Evolutionary conservation across 176 grass and related monocot genomes (phyloP), one percentile per base, ranked within the genome.

Genomic region (Cenchrus fungigraminus): DNA sequence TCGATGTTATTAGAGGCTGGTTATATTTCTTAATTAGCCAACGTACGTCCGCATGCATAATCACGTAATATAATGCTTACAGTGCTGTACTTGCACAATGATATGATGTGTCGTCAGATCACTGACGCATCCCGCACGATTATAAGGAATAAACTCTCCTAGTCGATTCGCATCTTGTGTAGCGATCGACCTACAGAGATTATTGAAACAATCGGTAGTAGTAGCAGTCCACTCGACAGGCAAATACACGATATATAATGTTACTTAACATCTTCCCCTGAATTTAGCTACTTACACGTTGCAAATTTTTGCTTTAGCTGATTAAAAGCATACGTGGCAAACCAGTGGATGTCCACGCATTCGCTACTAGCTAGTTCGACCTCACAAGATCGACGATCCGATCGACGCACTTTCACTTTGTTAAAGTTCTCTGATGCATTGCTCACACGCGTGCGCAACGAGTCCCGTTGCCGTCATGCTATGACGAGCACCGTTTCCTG

Each of bases 191-290:
- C 31, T 32, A 0, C 16, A 54, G 3, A 54, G 3, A 52, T 44
- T 32, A 17, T 61, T 32, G 68, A 78, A 80, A 80, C 17, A 81
- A 76, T 25, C 3, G 8, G 44, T 61, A 52, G 25, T 76, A 82
- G 78, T 86, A 71, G 78, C 34, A 71, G 17, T 76, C 78, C 10
- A 90, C 47, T 77, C 34, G 63, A 63, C 54, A 89, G 52, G 77
- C 83, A 89, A 62, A 85, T 42, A 25, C n/a, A 12, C n/a, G 17
- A 29, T 20, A 29, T 69, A 89, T 85, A 76, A 75, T 70, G n/a
- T 68, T 68, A 68, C 65, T 61, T 10, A 69, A 59, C 14, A 15
- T 66, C 12, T 11, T 53, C 13, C 70, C 6, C 6, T 9, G 19
- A 72, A 12, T 40, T 77, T 22, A 28, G 17, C 52, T n/a, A 34